phyloP scores from a whole-genome alignment of 352 stramenopile species.

The Paralagenidium karlingii region DNA sequence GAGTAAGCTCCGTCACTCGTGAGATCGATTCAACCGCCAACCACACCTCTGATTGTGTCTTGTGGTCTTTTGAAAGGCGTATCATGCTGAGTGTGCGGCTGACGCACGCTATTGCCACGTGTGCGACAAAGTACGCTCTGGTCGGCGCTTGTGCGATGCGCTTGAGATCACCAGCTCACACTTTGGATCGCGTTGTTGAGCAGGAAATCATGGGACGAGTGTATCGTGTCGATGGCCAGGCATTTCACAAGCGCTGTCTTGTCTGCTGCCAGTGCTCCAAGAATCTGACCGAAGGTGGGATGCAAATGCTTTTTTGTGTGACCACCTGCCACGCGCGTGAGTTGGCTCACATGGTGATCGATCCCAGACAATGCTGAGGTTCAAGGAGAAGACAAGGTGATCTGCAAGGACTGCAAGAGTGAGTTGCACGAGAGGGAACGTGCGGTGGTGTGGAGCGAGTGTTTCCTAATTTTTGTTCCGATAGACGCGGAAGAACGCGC shows the following conservation, averaged over 20 bases:
- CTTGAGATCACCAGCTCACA: neutral
- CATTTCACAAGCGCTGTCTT: conserved; percentile 76
- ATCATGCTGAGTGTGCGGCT: conserved; percentile 57
- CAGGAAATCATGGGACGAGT: conserved; percentile 68
- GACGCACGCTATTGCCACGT: conserved; percentile 52
- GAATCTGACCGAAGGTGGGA: conserved; percentile 40
- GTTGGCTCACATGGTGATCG: neutral
- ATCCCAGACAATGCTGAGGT: conserved; percentile 27
- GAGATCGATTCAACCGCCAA: neutral
- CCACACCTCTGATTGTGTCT: neutral
- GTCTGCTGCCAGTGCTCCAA: conserved; percentile 58
- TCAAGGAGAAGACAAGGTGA: conserved; percentile 28
- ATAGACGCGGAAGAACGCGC: conserved; percentile 3
- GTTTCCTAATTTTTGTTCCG: neutral
- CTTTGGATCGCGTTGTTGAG: neutral
- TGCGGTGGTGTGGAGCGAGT: neutral
- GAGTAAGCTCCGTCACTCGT: conserved; percentile 15
- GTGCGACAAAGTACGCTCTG: conserved; percentile 45
- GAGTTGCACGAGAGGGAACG: neutral
- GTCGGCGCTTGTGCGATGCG: neutral
- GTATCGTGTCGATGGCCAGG: conserved; percentile 41
- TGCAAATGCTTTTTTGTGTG: neutral
- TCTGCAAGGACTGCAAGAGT: conserved; percentile 37
- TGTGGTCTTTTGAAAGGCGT: conserved; percentile 17
- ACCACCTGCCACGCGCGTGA: neutral